A percentile compares a stretch with the other conserved stretches of the same genome.
These are phyloP conservation scores for Nitzschia sp. DNA, from an alignment of 108 stramenopile genomes.

Conservation along the genomic window DNA sequence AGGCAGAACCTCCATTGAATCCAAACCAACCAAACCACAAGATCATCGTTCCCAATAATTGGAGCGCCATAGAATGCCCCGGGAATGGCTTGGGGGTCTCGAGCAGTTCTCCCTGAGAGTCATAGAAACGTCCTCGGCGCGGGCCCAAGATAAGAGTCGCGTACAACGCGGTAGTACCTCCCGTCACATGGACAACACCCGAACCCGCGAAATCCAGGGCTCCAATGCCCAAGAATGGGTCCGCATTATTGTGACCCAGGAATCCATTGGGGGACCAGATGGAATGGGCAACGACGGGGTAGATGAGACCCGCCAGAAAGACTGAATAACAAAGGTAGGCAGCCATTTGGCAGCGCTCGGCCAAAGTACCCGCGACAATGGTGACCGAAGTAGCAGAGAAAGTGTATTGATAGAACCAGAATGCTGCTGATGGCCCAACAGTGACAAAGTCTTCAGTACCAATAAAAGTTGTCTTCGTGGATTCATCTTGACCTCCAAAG, in stretches of 20 bases:
- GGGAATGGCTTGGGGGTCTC: slow-evolving; percentile 63
- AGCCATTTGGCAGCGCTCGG: slow-evolving; percentile 91
- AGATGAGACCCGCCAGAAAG: slow-evolving; percentile 80
- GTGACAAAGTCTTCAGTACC: slow-evolving; percentile 62
- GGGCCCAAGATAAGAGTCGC: slow-evolving; percentile 85
- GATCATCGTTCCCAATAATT: slow-evolving; percentile 77
- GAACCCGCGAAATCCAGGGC: slow-evolving; percentile 92
- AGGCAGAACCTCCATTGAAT: slow-evolving; percentile 89
- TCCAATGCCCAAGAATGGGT: slow-evolving; percentile 56
- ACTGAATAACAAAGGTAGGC: slow-evolving; percentile 85
- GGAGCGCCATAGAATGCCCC: slow-evolving; percentile 79
- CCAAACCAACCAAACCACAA: slow-evolving; percentile 94
- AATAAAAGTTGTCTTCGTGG: slow-evolving; percentile 51
- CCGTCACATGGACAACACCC: slow-evolving; percentile 92
- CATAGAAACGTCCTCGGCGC: slow-evolving; percentile 82
- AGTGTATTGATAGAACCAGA: slow-evolving; percentile 88
- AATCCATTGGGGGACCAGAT: slow-evolving; percentile 80
- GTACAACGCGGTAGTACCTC: slow-evolving; percentile 81
- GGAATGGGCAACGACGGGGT: slow-evolving; percentile 85
- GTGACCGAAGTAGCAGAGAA: slow-evolving; percentile 87
- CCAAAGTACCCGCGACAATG: slow-evolving; percentile 93
- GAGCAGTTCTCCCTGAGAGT: slow-evolving; percentile 57
- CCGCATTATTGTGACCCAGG: slow-evolving; percentile 41
- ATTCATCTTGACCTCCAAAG: slow-evolving; percentile 54
- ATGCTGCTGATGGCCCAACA: slow-evolving; percentile 33